Conservation (phyloP, 345 rosid genomes). For the Eucalyptus erythrocorys region DNA sequence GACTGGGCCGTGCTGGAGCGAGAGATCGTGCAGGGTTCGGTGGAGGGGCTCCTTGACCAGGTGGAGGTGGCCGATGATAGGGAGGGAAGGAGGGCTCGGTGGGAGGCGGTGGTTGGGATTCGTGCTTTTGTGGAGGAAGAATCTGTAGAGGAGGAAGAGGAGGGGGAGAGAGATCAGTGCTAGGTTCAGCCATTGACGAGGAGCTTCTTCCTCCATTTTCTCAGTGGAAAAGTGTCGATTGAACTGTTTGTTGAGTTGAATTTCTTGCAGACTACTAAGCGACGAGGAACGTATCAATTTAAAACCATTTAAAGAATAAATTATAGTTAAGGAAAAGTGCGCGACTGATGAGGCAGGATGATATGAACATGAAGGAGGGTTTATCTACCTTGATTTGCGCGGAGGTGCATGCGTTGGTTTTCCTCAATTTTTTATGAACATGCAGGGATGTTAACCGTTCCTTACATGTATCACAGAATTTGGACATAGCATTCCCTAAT, state of each 20-base stretch:
- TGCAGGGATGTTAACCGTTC: too few species aligned
- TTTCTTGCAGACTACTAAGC: not conserved
- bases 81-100: conserved; percentile 1
- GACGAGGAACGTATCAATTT: not conserved
- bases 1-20: not conserved
- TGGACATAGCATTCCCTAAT: too few species aligned
- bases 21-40: not conserved
- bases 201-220: not conserved
- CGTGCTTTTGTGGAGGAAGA: not conserved
- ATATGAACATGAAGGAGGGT: not conserved
- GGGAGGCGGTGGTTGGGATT: not conserved
- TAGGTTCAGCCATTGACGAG: not conserved
- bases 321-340: not conserved
- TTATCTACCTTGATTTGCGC: not conserved
- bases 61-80: conserved; percentile 8
- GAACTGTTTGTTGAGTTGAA: not conserved
- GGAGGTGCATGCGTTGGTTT: not conserved
- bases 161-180: not conserved
- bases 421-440: not conserved
- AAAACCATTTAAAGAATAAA: not conserved
- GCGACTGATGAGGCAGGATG: not conserved
- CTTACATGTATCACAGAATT: too few species aligned
- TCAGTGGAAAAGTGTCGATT: not conserved
- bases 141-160: not conserved
- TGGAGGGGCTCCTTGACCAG: conserved; percentile 1